Evolutionary conservation across 768 basidiomycete species (phyloP).

Genomic region (Podaxis sp.): DNA sequence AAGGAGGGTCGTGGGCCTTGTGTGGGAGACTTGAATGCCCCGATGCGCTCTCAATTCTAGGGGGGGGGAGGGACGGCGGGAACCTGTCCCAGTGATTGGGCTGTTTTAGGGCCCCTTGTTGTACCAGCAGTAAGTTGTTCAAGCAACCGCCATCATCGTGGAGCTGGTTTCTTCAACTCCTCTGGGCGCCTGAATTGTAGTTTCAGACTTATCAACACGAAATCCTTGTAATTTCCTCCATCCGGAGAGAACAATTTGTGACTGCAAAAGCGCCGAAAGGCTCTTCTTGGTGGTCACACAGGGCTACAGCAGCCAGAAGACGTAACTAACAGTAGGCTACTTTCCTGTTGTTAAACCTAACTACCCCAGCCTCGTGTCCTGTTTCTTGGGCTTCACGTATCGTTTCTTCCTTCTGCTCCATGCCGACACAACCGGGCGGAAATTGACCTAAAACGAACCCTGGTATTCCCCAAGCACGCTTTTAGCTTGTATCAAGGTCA

Average conservation of each 20-base stretch:
- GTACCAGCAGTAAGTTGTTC: neutral
- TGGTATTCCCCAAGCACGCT: neutral
- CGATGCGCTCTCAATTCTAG: neutral
- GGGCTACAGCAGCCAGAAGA: neutral
- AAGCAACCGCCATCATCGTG: neutral
- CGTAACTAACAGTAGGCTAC: neutral
- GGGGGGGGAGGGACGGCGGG: neutral
- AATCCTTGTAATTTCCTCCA: neutral
- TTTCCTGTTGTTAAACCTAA: neutral
- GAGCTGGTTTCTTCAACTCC: neutral
- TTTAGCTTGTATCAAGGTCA: neutral
- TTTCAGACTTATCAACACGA: neutral
- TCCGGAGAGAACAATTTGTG: neutral
- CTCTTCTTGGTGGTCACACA: neutral
- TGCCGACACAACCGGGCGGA: neutral
- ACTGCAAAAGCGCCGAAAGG: neutral
- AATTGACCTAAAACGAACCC: neutral
- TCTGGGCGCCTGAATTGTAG: neutral
- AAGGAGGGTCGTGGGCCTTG: slow-evolving; percentile 62
- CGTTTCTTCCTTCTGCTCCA: neutral
- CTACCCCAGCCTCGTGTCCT: neutral
- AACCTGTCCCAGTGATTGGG: neutral
- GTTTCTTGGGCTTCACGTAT: neutral
- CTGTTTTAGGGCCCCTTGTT: neutral
- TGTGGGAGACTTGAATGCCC: slow-evolving; percentile 19